These are phyloP conservation scores for Penicillium samsonianum DNA, from an alignment of 495 filamentous ascomycete genomes.

Conservation along the genomic window DNA sequence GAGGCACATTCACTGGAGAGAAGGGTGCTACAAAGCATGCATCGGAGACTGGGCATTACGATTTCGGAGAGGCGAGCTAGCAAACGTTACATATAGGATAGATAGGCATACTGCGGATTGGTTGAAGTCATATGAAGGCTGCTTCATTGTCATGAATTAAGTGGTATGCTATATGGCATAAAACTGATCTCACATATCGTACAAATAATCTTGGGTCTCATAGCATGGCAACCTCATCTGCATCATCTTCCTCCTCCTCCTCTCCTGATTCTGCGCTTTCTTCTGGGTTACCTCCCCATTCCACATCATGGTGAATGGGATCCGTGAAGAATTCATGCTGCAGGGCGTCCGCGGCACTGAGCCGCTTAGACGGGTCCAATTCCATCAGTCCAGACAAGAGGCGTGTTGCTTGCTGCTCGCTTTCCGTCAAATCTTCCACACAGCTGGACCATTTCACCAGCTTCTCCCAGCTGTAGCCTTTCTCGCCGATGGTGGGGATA, in stretches of 20 bases:
- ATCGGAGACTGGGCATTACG: constrained; percentile 61
- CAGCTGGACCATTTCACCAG: constrained; percentile 88
- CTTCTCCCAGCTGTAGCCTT: constrained; percentile 84
- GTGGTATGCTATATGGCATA: constrained; percentile 13
- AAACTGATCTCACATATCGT: constrained; percentile 32
- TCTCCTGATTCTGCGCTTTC: constrained; percentile 44
- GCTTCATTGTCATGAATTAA: constrained; percentile 5
- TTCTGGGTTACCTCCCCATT: constrained; percentile 48
- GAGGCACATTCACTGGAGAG: constrained; percentile 73
- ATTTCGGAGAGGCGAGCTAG: constrained; percentile 67
- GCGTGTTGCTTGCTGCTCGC: constrained; percentile 49
- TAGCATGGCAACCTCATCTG: constrained; percentile 50
- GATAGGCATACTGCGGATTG: not conserved
- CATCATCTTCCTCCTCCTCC: constrained; percentile 44
- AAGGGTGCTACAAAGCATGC: constrained; percentile 69
- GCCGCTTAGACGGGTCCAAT: constrained; percentile 55
- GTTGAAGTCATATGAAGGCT: not conserved
- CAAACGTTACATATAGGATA: not conserved
- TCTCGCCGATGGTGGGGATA: constrained; percentile 83
- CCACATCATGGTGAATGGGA: constrained; percentile 47
- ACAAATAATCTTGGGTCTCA: constrained; percentile 26
- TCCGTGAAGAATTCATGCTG: constrained; percentile 65
- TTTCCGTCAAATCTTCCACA: constrained; percentile 49
- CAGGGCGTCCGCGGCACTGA: constrained; percentile 60
- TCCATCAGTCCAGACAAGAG: constrained; percentile 68